A percentile compares a stretch with the other conserved stretches of the same genome.
Evolutionary conservation across 495 filamentous ascomycete species (phyloP).

Genomic region (Recurvomyces mirabilis): DNA sequence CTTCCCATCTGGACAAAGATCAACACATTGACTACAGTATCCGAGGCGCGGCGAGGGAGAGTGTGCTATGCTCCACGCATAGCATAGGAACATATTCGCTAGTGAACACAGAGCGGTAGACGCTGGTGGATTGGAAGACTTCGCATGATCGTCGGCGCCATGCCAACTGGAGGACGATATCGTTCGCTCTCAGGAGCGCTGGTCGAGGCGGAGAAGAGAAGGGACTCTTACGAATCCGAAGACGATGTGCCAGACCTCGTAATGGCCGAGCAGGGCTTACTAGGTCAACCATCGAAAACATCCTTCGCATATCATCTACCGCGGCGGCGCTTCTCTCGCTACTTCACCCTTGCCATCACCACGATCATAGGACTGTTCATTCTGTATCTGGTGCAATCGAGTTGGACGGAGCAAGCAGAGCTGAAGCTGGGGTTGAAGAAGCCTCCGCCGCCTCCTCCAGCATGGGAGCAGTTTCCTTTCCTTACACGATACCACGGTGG

Average conservation of each 20-base stretch:
- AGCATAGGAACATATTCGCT: no score
- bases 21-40: no score
- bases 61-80: no score
- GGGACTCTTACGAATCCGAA: conserved; percentile 7
- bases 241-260: conserved; percentile 11
- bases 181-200: conserved; percentile 18
- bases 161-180: no score
- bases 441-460: conserved; percentile 35
- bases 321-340: conserved; percentile 18
- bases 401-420: conserved; percentile 6
- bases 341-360: conserved; percentile 18
- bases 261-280: conserved; percentile 10
- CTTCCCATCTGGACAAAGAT: no score
- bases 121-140: no score
- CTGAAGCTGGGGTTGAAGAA: conserved; percentile 16
- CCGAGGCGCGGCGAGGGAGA: no score
- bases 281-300: conserved; percentile 6
- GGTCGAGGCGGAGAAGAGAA: conserved; percentile 15
- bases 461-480: conserved; percentile 75
- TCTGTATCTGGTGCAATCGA: conserved; percentile 9
- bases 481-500: conserved; percentile 78
- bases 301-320: conserved; percentile 18
- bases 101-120: no score
- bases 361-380: conserved; percentile 8
- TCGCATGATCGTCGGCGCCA: no score